Evolutionary conservation across 345 rosid species (phyloP).

Genomic region (Brassica nigra): DNA sequence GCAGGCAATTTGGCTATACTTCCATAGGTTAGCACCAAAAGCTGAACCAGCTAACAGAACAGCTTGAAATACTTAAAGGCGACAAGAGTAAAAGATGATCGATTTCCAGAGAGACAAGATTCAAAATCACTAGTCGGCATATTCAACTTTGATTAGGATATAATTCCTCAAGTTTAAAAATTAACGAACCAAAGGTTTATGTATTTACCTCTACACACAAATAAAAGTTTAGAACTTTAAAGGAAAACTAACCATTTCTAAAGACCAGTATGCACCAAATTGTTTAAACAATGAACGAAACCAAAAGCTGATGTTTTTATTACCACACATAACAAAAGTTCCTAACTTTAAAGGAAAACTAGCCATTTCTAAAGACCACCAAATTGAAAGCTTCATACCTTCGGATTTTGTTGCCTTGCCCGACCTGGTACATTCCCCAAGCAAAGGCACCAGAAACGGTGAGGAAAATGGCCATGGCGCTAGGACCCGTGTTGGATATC

Average conservation of each 20-base stretch:
- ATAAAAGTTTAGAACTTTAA: too few relatives aligned
- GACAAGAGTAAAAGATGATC: too few relatives aligned
- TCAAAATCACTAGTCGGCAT: too few relatives aligned
- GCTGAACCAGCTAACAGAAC: too few relatives aligned
- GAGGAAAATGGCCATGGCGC: constrained; percentile 88
- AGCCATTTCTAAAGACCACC: background rate
- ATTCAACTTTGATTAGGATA: too few relatives aligned
- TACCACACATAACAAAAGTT: background rate
- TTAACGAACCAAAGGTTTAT: background rate
- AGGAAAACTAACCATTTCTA: too few relatives aligned
- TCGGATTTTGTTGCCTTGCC: constrained; percentile 93
- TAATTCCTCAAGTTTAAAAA: background rate
- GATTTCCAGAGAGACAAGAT: too few relatives aligned
- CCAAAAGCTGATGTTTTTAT: background rate
- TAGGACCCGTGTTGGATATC: constrained; percentile 91
- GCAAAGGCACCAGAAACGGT: constrained; percentile 81
- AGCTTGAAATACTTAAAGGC: too few relatives aligned
- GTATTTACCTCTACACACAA: too few relatives aligned
- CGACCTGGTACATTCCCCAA: constrained; percentile 97
- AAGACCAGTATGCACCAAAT: too few relatives aligned
- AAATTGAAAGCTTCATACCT: constrained; percentile 47
- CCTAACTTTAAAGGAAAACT: background rate
- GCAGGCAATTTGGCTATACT: too few relatives aligned
- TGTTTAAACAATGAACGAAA: background rate
- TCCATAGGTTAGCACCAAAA: too few relatives aligned